Base-by-base conservation (phyloP, 352 stramenopile genomes). In the Pythium phragmiticola region DNA sequence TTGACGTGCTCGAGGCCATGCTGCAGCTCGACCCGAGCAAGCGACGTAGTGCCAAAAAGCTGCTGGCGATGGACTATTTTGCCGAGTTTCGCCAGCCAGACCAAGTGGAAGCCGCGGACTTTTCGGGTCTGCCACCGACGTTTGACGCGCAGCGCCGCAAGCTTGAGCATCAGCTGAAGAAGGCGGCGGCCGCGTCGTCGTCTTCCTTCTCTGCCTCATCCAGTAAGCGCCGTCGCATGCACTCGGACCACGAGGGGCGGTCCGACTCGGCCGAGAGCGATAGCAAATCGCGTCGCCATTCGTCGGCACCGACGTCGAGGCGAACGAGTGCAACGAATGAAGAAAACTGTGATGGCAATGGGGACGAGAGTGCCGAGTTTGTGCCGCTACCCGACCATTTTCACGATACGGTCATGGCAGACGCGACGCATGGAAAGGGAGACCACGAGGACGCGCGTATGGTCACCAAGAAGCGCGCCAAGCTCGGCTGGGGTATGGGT, bases 401-500 rank as follows among this genome's bases (percentile, higher is more conserved):
- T 12, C 61, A 61, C 26, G 52, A 62, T 30, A 50, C 47, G 11
- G 23, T 52, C 16, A 57, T 57, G 45, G 28, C 42, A 0, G 64
- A 58, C 16, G 37, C 43, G 14, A 33, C 42, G 14, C 34, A 47
- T 17, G 55, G 13, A 2, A 33, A 12, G 2, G n/a, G 13, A 8
- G 13, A 26, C 4, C 1, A 7, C 28, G 33, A 51, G 23, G 30
- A 46, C 21, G 73, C 59, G 7, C 34, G n/a, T 26, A 26, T 33
- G 12, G 53, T n/a, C 3, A 57, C 21, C 9, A 61, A 50, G 42
- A 90, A 88, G 54, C 82, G 84, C 8, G 69, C 60, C 12, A 93
- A 89, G 69, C 73, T 93, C 9, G 84, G 69, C n/a, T 93, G 84
- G 84, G 84, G 84, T 28, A 93, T 93, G 84, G 84, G 84, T 2